phyloP scores from a whole-genome alignment of 2,329 filamentous ascomycete genomes.

The Claviceps sorghi region DNA sequence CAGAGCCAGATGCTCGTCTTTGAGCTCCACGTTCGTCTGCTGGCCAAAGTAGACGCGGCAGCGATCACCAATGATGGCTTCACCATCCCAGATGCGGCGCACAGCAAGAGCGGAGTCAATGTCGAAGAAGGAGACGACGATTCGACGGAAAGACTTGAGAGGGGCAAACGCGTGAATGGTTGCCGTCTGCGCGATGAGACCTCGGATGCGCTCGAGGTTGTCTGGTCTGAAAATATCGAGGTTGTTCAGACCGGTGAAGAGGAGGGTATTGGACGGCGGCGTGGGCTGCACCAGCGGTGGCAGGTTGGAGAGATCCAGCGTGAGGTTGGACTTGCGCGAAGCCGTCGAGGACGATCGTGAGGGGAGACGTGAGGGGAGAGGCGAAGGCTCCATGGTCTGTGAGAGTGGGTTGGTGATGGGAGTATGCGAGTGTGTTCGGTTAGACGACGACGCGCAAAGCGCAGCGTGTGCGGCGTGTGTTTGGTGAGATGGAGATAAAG shows the following conservation, averaged over 20 bases:
- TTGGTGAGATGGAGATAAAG: background rate
- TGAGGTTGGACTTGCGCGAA: constrained; percentile 36
- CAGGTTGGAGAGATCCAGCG: constrained; percentile 59
- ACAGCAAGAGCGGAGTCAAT: constrained; percentile 55
- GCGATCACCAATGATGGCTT: constrained; percentile 54
- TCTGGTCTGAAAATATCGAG: constrained; percentile 58
- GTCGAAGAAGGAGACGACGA: constrained; percentile 64
- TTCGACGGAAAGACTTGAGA: constrained; percentile 68
- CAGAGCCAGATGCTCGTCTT: constrained; percentile 46
- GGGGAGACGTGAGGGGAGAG: constrained; percentile 23
- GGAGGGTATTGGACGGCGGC: constrained; percentile 66
- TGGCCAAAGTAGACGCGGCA: constrained; percentile 57
- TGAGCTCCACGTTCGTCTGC: constrained; percentile 38
- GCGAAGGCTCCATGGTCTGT: constrained; percentile 21
- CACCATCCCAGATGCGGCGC: constrained; percentile 58
- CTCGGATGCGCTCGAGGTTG: constrained; percentile 59
- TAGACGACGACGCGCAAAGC: background rate
- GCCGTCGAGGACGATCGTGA: constrained; percentile 31
- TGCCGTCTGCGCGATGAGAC: constrained; percentile 54
- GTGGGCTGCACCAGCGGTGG: constrained; percentile 58
- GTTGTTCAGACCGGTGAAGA: constrained; percentile 68
- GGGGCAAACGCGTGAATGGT: constrained; percentile 66
- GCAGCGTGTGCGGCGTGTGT: background rate
- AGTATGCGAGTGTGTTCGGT: background rate
- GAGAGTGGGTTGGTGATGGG: constrained; percentile 2